Base-by-base conservation (phyloP, 2,329 filamentous ascomycete species). In the Ophiostoma ulmi region DNA sequence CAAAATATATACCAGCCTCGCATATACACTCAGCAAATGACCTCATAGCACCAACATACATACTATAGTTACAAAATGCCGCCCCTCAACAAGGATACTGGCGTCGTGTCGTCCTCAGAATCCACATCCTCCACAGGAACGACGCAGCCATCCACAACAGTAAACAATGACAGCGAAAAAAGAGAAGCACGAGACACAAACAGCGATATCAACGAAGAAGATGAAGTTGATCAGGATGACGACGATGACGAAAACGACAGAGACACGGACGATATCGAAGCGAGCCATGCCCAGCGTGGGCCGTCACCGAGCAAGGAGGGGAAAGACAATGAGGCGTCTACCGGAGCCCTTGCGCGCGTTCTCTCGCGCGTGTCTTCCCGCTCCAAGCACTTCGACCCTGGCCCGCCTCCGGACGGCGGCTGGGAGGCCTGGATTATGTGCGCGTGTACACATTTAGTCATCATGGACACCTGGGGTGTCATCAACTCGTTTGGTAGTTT, bases 401-500 rank as follows among this genome's bases (percentile, higher is more conserved):
- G 81, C 0, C 83, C 84, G 26, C 83, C 85, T 0, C 85, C 85
- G 0, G 83, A 87, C 38, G 84, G 84, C 3, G 85, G 85, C 0
- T 74, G 76, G 68, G 74, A 77, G 31, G 84, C 84, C 0, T 87
- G 85, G 84, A 73, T 79, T 3, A 78, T 78, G 11, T 81, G 82
- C 82, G 74, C 75, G 80, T 78, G 79, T 64, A 78, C 76, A 0
- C 84, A 86, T 73, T 74, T 86, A 1, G 78, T 83, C 22, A 79
- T 85, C 64, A 82, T 83, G 79, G 84, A 84, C 73, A 85, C 84
- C 1, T 86, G 84, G 84, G 85, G 85, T 44, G 81, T 83, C 74
- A 81, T 85, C 74, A 85, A 83, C 77, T 85, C 84, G 1, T 87
- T 86, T 72, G 85, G 85, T n/a, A 78, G 83, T 5, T 87, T 86